These are phyloP conservation scores for Septoria petroselini DNA, from an alignment of 2,329 filamentous ascomycete genomes.

Conservation along the genomic window DNA sequence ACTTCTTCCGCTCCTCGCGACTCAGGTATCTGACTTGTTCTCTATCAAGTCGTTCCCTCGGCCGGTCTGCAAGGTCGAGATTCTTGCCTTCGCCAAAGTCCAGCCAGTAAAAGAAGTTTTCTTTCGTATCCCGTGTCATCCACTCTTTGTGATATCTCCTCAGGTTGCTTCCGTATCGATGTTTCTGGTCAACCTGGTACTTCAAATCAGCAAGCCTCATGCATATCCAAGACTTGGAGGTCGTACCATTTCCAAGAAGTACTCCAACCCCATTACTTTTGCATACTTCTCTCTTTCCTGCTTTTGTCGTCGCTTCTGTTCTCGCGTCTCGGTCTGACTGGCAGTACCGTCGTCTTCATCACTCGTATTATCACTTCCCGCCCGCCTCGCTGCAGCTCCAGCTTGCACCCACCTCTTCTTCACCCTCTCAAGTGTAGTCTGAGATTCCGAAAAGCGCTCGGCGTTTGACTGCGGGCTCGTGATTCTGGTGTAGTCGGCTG, in stretches of 20 bases:
- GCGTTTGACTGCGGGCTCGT: slow-evolving; percentile 47
- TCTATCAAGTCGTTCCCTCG: slow-evolving; percentile 69
- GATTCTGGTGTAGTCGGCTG: slow-evolving; percentile 54
- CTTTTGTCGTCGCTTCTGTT: slow-evolving; percentile 44
- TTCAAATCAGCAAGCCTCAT: background rate
- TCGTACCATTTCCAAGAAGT: slow-evolving; percentile 71
- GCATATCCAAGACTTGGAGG: no score
- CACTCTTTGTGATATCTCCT: slow-evolving; percentile 79
- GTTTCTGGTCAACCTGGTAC: slow-evolving; percentile 55
- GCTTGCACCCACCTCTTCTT: slow-evolving; percentile 73
- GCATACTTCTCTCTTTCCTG: slow-evolving; percentile 62
- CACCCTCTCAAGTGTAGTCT: slow-evolving; percentile 34
- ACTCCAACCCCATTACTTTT: slow-evolving; percentile 79
- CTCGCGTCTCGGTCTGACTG: slow-evolving; percentile 37
- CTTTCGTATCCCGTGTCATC: slow-evolving; percentile 70
- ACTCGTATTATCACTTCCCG: slow-evolving; percentile 63
- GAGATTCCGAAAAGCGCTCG: slow-evolving; percentile 34
- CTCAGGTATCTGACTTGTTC: slow-evolving; percentile 82
- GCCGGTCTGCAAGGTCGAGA: slow-evolving; percentile 68
- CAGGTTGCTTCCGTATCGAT: slow-evolving; percentile 81
- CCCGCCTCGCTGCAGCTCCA: slow-evolving; percentile 66
- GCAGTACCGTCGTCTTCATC: slow-evolving; percentile 39
- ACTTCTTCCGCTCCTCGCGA: slow-evolving; percentile 75
- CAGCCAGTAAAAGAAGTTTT: slow-evolving; percentile 95
- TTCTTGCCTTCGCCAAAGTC: slow-evolving; percentile 73